Percentiles rank a stretch among this genome's conserved stretches.
phyloP scores from a whole-genome alignment of 805 yeast genomes.

The Blastobotrys peoriensis region DNA sequence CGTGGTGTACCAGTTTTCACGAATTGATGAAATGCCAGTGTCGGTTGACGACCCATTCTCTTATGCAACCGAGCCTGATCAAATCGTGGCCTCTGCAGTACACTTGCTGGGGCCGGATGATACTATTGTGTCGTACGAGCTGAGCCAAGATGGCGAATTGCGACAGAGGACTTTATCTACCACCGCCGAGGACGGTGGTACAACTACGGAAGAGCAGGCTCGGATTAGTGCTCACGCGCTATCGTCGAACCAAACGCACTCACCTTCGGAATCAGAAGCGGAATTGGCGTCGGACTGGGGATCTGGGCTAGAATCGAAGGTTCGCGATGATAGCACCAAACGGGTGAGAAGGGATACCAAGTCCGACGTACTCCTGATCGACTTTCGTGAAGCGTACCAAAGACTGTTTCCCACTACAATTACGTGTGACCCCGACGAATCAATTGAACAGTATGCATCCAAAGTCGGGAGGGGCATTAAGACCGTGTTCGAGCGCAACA shows the following conservation, averaged over 20 bases:
- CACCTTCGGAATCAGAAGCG: not conserved
- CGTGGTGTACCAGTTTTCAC: conserved; percentile 33
- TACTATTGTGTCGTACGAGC: conserved; percentile 6
- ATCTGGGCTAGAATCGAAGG: not conserved
- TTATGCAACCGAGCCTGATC: conserved; percentile 11
- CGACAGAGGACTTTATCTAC: conserved; percentile 9
- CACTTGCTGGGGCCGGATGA: not conserved
- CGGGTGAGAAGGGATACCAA: not conserved
- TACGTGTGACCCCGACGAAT: not conserved
- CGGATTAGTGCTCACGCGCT: no score
- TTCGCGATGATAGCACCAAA: not conserved
- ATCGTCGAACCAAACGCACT: not conserved
- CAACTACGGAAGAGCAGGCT: no score
- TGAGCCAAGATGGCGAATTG: conserved; percentile 10
- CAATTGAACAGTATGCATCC: conserved; percentile 2
- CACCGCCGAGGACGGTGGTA: conserved; percentile 5
- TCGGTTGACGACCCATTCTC: conserved; percentile 35
- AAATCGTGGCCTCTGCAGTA: conserved; percentile 6
- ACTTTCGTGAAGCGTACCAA: conserved; percentile 7
- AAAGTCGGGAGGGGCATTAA: conserved; percentile 3
- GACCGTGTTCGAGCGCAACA: not conserved
- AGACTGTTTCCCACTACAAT: conserved; percentile 1
- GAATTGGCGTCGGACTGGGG: not conserved
- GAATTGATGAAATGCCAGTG: conserved; percentile 32
- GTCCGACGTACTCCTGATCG: conserved; percentile 6